phyloP scores from a whole-genome alignment of 129 eudicot genomes.

The Gnaphalium uliginosum region DNA sequence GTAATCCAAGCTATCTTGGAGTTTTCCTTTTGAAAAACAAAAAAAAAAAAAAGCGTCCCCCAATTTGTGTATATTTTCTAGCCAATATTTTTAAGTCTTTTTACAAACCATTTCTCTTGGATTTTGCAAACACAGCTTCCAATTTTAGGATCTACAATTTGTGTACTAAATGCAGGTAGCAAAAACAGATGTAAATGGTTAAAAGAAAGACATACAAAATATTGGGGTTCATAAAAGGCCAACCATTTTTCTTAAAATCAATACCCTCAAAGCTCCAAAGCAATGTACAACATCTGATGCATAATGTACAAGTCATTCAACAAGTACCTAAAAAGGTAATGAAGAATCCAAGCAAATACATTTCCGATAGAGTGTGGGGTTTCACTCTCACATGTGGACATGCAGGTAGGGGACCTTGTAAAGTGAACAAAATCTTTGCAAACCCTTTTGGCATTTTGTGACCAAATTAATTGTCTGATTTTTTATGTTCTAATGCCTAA shows the following conservation, averaged over 20 bases:
- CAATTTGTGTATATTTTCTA: too few species aligned
- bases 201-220: constrained; percentile 22
- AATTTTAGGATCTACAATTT: neutral
- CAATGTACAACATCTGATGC: constrained; percentile 12
- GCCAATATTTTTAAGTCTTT: neutral
- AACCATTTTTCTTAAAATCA: constrained; percentile 11
- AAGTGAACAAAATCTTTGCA: neutral
- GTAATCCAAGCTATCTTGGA: too few species aligned
- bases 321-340: constrained; percentile 14
- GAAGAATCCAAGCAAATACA: constrained; percentile 33
- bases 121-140: constrained; percentile 6
- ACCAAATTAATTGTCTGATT: too few species aligned
- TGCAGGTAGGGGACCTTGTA: constrained; percentile 44
- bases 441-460: too few species aligned
- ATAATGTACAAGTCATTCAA: constrained; percentile 14
- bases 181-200: constrained; percentile 15
- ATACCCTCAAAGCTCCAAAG: constrained; percentile 3
- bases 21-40: too few species aligned
- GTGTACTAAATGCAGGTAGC: constrained; percentile 25
- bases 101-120: neutral
- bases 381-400: constrained; percentile 53
- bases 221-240: constrained; percentile 26
- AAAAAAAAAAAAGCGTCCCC: too few species aligned
- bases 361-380: constrained; percentile 29
- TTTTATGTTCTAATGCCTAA: too few species aligned